These are phyloP conservation scores for Ustilago vetiveriae DNA, from an alignment of 1,284 basidiomycete genomes.

Conservation along the genomic window DNA sequence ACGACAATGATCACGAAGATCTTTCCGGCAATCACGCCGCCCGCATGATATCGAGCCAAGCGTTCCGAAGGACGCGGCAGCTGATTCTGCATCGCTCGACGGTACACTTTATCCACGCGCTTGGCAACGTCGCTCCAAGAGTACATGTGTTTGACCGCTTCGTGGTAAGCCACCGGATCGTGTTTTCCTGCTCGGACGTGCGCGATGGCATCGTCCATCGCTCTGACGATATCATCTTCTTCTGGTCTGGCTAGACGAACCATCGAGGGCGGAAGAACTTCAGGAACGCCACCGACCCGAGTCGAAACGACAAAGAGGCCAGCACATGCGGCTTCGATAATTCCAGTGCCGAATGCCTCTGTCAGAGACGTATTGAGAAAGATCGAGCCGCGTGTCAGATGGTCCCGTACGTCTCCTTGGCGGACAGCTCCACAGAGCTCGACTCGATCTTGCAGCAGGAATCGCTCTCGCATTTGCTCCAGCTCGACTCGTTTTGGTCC, in stretches of 20 bases:
- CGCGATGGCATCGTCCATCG: constrained; percentile 80
- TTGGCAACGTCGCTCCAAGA: constrained; percentile 83
- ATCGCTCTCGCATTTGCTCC: constrained; percentile 92
- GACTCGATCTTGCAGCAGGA: constrained; percentile 88
- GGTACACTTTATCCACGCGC: constrained; percentile 85
- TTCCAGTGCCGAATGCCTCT: constrained; percentile 94
- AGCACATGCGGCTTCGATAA: constrained; percentile 93
- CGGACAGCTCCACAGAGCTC: constrained; percentile 83
- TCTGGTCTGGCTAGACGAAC: constrained; percentile 92
- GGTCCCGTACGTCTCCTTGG: constrained; percentile 82
- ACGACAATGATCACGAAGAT: constrained; percentile 82
- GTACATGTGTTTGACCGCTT: constrained; percentile 82
- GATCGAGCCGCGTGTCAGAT: constrained; percentile 84
- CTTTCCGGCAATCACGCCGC: constrained; percentile 77
- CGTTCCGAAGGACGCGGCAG: constrained; percentile 42
- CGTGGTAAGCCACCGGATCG: constrained; percentile 81
- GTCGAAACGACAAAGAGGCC: constrained; percentile 95
- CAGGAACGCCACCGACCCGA: constrained; percentile 92
- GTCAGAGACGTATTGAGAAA: constrained; percentile 96
- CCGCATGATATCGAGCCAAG: constrained; percentile 71
- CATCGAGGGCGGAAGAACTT: constrained; percentile 91
- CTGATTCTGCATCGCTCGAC: constrained; percentile 72
- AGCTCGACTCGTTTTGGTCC: constrained; percentile 95
- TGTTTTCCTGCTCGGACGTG: constrained; percentile 78
- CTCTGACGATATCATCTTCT: constrained; percentile 83